These are phyloP conservation scores for Xylariaceae sp. DNA, from an alignment of 2,329 filamentous ascomycete genomes.

Conservation along the genomic window DNA sequence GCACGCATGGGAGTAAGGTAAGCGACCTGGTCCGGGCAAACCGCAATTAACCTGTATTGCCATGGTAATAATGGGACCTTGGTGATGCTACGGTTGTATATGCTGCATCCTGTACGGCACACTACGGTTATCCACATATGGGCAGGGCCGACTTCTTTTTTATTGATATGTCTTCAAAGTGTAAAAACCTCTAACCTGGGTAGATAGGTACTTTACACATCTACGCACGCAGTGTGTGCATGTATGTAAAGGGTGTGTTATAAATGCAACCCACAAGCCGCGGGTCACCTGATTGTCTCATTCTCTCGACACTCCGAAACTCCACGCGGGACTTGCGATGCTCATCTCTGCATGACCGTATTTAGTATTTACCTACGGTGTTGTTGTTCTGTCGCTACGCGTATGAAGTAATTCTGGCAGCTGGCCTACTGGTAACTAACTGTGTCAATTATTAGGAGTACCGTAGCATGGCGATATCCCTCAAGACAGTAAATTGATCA, in stretches of 20 bases:
- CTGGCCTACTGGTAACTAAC: too few relatives aligned
- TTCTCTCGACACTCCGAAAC: slow-evolving; percentile 12
- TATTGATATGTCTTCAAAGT: slow-evolving; percentile 5
- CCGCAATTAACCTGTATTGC: not conserved
- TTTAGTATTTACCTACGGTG: too few relatives aligned
- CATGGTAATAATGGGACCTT: not conserved
- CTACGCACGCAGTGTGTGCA: slow-evolving; percentile 7
- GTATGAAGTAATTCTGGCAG: too few relatives aligned
- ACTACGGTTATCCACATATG: not conserved
- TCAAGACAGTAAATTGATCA: too few relatives aligned
- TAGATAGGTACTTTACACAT: too few relatives aligned
- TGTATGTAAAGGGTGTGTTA: slow-evolving; percentile 3
- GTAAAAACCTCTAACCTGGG: too few relatives aligned
- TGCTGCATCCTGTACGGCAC: not conserved
- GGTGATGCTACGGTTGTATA: not conserved
- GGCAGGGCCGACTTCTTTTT: not conserved
- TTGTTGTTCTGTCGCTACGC: too few relatives aligned
- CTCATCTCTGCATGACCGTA: too few relatives aligned
- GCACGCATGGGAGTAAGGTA: not conserved
- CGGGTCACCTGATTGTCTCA: slow-evolving; percentile 18
- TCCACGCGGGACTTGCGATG: not conserved
- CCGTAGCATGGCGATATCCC: too few relatives aligned
- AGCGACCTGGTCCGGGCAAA: not conserved
- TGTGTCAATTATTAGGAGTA: too few relatives aligned
- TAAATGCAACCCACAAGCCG: slow-evolving; percentile 11